Conservation (phyloP, 345 rosid genomes). For the Boechera divaricarpa region DNA sequence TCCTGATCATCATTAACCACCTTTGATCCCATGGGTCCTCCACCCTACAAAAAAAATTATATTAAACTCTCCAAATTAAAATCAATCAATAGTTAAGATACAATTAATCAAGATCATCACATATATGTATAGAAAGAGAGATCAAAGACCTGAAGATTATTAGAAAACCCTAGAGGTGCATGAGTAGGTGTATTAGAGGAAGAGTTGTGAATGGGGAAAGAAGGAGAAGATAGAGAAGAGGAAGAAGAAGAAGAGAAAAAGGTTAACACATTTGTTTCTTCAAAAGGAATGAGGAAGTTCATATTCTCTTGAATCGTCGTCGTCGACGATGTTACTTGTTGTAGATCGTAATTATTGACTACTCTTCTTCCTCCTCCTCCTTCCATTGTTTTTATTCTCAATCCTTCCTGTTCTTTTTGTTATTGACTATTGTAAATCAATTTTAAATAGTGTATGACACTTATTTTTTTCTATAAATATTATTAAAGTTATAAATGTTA, state of each 20-base stretch:
- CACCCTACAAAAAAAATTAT: slow-evolving; percentile 34
- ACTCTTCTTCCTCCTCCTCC: slow-evolving; percentile 50
- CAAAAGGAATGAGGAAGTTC: slow-evolving; percentile 71
- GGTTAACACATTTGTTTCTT: slow-evolving; percentile 74
- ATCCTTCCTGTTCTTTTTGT: background rate
- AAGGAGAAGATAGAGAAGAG: slow-evolving; percentile 48
- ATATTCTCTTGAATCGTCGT: slow-evolving; percentile 66
- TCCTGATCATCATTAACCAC: slow-evolving; percentile 41
- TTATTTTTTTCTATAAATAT: slow-evolving; percentile 19
- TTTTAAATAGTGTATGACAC: slow-evolving; percentile 29
- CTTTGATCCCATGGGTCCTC: slow-evolving; percentile 44
- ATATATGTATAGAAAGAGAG: slow-evolving; percentile 15
- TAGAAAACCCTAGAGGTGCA: slow-evolving; percentile 53
- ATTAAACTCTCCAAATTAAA: slow-evolving; percentile 2
- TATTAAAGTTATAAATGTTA: slow-evolving; percentile 30
- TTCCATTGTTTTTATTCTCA: slow-evolving; percentile 50
- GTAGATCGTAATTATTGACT: slow-evolving; percentile 64
- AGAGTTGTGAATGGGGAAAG: slow-evolving; percentile 47
- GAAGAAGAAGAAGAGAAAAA: slow-evolving; percentile 64
- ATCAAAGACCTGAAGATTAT: slow-evolving; percentile 50
- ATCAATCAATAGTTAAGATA: background rate
- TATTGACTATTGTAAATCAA: slow-evolving; percentile 36
- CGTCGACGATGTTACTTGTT: slow-evolving; percentile 63
- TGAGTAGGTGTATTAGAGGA: slow-evolving; percentile 40
- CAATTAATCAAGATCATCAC: slow-evolving; percentile 1